These are phyloP conservation scores for Fraxinus velutina DNA, from an alignment of 305 asterid species.

Conservation along the genomic window DNA sequence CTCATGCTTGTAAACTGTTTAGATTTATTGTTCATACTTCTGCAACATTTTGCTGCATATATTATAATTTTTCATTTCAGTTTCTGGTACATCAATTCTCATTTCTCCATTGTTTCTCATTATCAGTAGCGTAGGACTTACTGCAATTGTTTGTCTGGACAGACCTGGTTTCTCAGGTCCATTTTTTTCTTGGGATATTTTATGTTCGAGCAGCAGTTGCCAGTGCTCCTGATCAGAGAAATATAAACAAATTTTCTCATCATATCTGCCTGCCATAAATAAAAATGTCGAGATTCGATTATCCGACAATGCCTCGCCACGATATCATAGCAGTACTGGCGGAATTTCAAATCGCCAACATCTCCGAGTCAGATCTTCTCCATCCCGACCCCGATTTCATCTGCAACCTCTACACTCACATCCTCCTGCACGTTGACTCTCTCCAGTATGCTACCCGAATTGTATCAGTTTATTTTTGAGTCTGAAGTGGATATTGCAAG, in stretches of 20 bases:
- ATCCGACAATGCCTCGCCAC: constrained; percentile 44
- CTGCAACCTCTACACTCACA: constrained; percentile 45
- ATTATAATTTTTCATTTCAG: not conserved
- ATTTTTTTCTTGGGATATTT: not conserved
- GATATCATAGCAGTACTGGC: constrained; percentile 39
- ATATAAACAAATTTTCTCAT: not conserved
- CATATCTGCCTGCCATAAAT: not conserved
- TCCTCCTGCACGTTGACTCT: constrained; percentile 34
- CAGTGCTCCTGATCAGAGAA: not conserved
- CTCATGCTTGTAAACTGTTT: not conserved
- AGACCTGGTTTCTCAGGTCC: not conserved
- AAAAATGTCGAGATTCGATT: constrained; percentile 49
- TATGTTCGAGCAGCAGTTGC: not conserved
- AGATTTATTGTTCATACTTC: not conserved
- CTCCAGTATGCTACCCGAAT: constrained; percentile 38
- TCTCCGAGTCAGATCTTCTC: constrained; percentile 47
- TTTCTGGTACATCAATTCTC: not conserved
- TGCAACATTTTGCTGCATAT: not conserved
- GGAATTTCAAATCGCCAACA: constrained; percentile 40
- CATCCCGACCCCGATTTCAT: constrained; percentile 47
- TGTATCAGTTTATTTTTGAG: not conserved
- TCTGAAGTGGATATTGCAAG: not conserved
- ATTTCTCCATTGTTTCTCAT: not conserved
- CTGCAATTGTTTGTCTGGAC: not conserved
- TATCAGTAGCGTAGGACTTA: not conserved